phyloP scores from a whole-genome alignment of 331 rosid species.

The Cydonia oblonga region DNA sequence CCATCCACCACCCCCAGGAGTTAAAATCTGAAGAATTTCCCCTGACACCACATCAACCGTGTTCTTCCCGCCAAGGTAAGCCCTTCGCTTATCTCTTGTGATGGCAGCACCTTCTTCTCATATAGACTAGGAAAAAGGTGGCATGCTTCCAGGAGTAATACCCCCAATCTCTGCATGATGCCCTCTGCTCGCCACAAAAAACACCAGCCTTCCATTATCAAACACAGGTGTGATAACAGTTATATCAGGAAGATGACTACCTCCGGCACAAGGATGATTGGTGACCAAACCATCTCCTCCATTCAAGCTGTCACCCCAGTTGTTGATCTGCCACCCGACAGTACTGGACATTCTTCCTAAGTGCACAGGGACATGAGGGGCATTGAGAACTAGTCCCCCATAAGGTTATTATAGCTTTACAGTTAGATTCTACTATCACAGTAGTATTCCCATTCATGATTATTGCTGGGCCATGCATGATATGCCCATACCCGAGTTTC shows the following conservation, averaged over 20 bases:
- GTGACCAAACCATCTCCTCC: slow-evolving; percentile 90
- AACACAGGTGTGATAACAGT: slow-evolving; percentile 86
- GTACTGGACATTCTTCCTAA: slow-evolving; percentile 89
- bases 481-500: slow-evolving; percentile 54
- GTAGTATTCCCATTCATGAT: slow-evolving; percentile 93
- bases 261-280: slow-evolving; percentile 92
- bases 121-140: slow-evolving; percentile 79
- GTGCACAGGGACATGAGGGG: slow-evolving; percentile 89
- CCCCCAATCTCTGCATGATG: slow-evolving; percentile 95
- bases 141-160: slow-evolving; percentile 93
- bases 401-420: slow-evolving; percentile 65
- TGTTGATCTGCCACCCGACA: slow-evolving; percentile 68
- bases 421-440: slow-evolving; percentile 64
- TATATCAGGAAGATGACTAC: slow-evolving; percentile 93
- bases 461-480: slow-evolving; percentile 60
- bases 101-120: slow-evolving; percentile 92
- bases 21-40: slow-evolving; percentile 66
- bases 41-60: slow-evolving; percentile 54
- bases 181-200: slow-evolving; percentile 83
- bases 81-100: slow-evolving; percentile 45
- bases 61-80: slow-evolving; percentile 77
- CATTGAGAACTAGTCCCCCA: slow-evolving; percentile 91
- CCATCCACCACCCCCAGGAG: slow-evolving; percentile 95
- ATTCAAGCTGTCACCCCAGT: slow-evolving; percentile 56
- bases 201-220: slow-evolving; percentile 50